Evolutionary conservation across 2,329 filamentous ascomycete genomes (phyloP), one percentile per base, ranked within the genome.

Genomic region (Xylariaceae sp.): DNA sequence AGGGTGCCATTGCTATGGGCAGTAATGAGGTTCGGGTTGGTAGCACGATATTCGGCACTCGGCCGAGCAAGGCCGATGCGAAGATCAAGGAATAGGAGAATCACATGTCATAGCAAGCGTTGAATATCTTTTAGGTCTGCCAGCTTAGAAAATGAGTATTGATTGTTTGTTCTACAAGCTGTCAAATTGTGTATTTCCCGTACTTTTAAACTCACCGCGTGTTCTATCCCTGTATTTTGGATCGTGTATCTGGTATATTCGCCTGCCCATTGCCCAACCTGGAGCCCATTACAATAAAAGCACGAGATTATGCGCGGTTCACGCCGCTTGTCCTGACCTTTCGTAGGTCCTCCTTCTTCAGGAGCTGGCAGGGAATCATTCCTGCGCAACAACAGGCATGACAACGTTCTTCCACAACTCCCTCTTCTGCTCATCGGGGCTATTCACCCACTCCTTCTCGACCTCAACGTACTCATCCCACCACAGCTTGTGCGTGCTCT

Each of bases 11-110:
- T 70, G 76, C 75, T 10, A 78, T 91, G 78, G 94, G 94, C 0
- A 97, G 92, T 75, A 82, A 85, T 67, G 92, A 97, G 79, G 92
- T 99, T 4, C 83, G 94, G 59, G 85, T 99, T 7, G 94, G 94
- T 1, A 97, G 91, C 71, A 93, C 90, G 1, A 96, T 99, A 59
- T 99, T 99, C 73, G 94, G 94, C 1, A 78, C 86, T 70, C 82
- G 94, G 70, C 91, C 91, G 13, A 79, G 84, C 44, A 95, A 88
- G 80, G 84, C 84, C 53, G 89, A 95, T 74, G 90, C 90, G 2
- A 88, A 88, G 75, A 79, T 94, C 51, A 79, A 30, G 60, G 67
- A 67, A 49, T 69, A 56, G 18, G 7, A 6, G 4, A 44, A 11
- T 15, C 13, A n/a, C 3, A 42, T 7, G 8, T 30, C 23, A 30